A percentile compares a stretch with the other conserved stretches of the same genome.
Evolutionary conservation across 345 rosid genomes (phyloP).

Genomic region (Camelina laxa): DNA sequence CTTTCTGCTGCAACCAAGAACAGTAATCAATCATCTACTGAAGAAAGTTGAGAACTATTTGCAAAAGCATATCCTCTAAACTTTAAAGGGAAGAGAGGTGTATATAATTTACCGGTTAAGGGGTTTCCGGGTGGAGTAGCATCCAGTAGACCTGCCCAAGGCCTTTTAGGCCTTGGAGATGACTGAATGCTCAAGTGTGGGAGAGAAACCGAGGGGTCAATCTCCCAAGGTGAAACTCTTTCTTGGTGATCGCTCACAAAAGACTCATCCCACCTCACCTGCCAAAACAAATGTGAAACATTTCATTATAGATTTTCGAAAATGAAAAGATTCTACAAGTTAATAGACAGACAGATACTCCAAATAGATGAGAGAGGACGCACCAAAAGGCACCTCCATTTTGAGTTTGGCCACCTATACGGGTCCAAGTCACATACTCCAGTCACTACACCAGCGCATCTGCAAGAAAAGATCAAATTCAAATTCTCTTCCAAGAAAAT

Average conservation of each 20-base stretch:
- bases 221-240: slow-evolving; percentile 92
- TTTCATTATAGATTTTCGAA: not conserved
- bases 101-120: slow-evolving; percentile 49
- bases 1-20: slow-evolving; percentile 52
- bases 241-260: slow-evolving; percentile 59
- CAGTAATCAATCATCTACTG: slow-evolving; percentile 12
- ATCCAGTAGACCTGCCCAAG: slow-evolving; percentile 63
- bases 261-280: slow-evolving; percentile 93
- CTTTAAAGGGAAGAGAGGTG: too few species aligned
- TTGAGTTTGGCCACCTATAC: slow-evolving; percentile 85
- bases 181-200: slow-evolving; percentile 75
- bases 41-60: slow-evolving; percentile 1
- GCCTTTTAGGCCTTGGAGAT: slow-evolving; percentile 82
- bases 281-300: slow-evolving; percentile 29
- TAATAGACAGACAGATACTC: not conserved
- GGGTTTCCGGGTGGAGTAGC: slow-evolving; percentile 58
- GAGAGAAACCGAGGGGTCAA: slow-evolving; percentile 76
- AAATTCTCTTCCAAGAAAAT: slow-evolving; percentile 5
- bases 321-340: slow-evolving; percentile 1
- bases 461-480: slow-evolving; percentile 41
- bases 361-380: slow-evolving; percentile 32
- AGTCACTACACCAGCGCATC: slow-evolving; percentile 74
- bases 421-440: slow-evolving; percentile 78
- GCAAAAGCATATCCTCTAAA: slow-evolving; percentile 14
- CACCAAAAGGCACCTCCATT: slow-evolving; percentile 93